These are phyloP conservation scores for Salvia rosmarinus DNA, from an alignment of 257 asterid genomes.

Conservation along the genomic window DNA sequence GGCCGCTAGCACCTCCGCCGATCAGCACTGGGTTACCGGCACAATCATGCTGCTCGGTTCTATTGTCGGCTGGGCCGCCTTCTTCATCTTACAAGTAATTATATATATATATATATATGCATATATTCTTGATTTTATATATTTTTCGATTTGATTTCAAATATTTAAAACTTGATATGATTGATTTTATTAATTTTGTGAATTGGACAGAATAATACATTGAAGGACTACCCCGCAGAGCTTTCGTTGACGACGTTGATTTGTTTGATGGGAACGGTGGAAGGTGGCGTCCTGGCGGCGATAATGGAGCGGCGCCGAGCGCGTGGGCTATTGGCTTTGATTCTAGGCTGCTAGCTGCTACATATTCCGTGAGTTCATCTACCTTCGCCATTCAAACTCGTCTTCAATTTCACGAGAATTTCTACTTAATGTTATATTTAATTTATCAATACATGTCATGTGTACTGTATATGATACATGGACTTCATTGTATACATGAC, in stretches of 20 bases:
- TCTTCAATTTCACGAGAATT: background rate
- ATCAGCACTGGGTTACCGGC: constrained; percentile 79
- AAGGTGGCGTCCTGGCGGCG: constrained; percentile 64
- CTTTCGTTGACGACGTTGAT: constrained; percentile 67
- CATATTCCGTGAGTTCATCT: constrained; percentile 59
- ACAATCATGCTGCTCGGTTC: constrained; percentile 62
- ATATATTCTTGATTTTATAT: background rate
- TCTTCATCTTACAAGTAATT: constrained; percentile 87
- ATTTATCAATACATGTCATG: too few species aligned
- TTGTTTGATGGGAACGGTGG: constrained; percentile 65
- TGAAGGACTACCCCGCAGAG: constrained; percentile 82
- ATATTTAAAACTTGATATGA: background rate
- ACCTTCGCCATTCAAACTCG: too few species aligned
- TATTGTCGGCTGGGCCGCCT: constrained; percentile 84
- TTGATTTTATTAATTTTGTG: background rate
- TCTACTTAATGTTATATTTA: background rate
- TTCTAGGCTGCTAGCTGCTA: constrained; percentile 80
- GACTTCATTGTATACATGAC: too few species aligned
- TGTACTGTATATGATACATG: too few species aligned
- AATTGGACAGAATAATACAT: constrained; percentile 61
- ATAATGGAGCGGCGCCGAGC: constrained; percentile 63
- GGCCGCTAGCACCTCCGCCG: constrained; percentile 35
- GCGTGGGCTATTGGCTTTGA: constrained; percentile 91
- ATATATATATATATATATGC: too few species aligned
- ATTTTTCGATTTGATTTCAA: background rate